These are phyloP conservation scores for Neonothopanus nambi DNA, from an alignment of 1,284 basidiomycete species.

Conservation along the genomic window DNA sequence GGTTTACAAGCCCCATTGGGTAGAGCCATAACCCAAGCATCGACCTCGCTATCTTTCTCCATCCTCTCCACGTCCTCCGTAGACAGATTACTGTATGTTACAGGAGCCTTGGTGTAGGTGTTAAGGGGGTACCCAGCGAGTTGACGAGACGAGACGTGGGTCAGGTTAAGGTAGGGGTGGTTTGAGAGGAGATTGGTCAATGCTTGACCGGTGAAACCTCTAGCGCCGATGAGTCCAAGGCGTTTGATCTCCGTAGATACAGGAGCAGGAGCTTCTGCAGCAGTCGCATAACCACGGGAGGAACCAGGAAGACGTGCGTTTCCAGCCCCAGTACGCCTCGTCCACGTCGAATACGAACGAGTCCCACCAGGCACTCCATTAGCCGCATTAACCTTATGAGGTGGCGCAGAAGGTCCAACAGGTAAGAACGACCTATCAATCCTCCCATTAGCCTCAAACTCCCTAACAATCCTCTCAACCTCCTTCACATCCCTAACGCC, in stretches of 20 bases:
- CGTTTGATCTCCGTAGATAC: conserved; percentile 73
- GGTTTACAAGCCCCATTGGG: conserved; percentile 98
- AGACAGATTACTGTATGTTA: conserved; percentile 83
- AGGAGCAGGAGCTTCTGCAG: conserved; percentile 38
- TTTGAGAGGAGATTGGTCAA: conserved; percentile 82
- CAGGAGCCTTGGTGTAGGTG: conserved; percentile 78
- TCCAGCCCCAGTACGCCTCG: conserved; percentile 53
- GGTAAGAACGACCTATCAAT: conserved; percentile 90
- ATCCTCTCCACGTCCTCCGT: conserved; percentile 78
- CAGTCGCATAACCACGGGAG: conserved; percentile 65
- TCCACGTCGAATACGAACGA: conserved; percentile 75
- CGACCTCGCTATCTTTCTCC: conserved; percentile 86
- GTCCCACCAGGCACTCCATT: conserved; percentile 35
- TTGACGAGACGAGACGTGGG: conserved; percentile 96
- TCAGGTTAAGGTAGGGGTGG: conserved; percentile 87
- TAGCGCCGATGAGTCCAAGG: conserved; percentile 93
- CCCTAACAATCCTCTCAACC: conserved; percentile 84
- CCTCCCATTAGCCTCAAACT: conserved; percentile 83
- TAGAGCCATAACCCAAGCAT: conserved; percentile 97
- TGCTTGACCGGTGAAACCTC: conserved; percentile 94
- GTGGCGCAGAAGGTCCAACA: conserved; percentile 80
- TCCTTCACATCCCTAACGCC: conserved; percentile 91
- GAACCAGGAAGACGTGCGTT: conserved; percentile 56
- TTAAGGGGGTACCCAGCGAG: conserved; percentile 83
- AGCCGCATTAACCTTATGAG: conserved; percentile 45